These are phyloP conservation scores for Apiospora rasikravindrae DNA, from an alignment of 2,329 filamentous ascomycete genomes.

Conservation along the genomic window DNA sequence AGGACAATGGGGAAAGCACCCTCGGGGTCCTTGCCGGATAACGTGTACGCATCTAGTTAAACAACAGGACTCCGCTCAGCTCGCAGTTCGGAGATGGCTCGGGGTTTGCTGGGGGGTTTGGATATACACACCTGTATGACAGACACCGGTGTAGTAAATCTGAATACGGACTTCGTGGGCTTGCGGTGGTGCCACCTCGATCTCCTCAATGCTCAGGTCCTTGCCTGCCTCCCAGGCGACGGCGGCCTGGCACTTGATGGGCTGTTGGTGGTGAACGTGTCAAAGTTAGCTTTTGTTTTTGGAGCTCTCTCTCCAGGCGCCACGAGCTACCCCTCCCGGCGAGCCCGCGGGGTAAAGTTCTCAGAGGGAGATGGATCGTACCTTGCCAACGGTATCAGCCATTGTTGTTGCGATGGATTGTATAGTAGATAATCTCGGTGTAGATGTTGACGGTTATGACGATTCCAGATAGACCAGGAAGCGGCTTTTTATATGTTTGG, in stretches of 20 bases:
- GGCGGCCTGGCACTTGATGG: constrained; percentile 95
- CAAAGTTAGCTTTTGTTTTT: not conserved
- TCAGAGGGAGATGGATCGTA: constrained; percentile 37
- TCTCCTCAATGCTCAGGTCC: constrained; percentile 85
- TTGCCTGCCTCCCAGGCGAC: constrained; percentile 97
- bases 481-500: constrained; percentile 4
- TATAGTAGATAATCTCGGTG: not conserved
- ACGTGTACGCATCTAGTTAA: constrained; percentile 81
- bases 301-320: not conserved
- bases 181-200: constrained; percentile 87
- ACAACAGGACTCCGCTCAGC: constrained; percentile 25
- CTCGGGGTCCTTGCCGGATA: constrained; percentile 96
- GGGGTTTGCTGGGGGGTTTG: constrained; percentile 30
- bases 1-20: constrained; percentile 89
- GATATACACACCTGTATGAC: constrained; percentile 79
- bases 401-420: constrained; percentile 39
- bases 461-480: constrained; percentile 18
- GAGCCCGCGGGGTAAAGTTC: not conserved
- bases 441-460: constrained; percentile 5
- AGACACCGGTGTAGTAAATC: constrained; percentile 97
- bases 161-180: constrained; percentile 96
- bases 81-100: constrained; percentile 36
- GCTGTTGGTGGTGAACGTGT: constrained; percentile 56
- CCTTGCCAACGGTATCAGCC: constrained; percentile 60
- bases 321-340: constrained; percentile 17